A percentile compares a stretch with the other conserved stretches of the same genome.
phyloP scores from a whole-genome alignment of 495 filamentous ascomycete genomes.

The Amphirosellinia nigrospora region DNA sequence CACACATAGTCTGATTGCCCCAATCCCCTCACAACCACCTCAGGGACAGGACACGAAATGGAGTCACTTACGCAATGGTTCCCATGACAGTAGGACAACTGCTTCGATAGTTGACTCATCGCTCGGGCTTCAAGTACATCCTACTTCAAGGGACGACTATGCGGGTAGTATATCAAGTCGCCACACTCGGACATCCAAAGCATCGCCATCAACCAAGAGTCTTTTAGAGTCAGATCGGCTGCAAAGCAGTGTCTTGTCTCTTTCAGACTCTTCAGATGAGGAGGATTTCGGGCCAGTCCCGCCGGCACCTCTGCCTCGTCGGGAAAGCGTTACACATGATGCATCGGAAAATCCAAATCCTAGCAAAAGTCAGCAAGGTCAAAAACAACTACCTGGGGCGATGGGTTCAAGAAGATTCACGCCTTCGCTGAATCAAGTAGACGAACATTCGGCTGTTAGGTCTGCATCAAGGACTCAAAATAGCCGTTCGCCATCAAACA shows the following conservation, averaged over 20 bases:
- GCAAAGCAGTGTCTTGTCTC: constrained; percentile 53
- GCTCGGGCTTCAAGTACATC: constrained; percentile 32
- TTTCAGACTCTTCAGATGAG: constrained; percentile 56
- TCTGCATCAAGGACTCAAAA: constrained; percentile 31
- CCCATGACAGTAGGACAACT: constrained; percentile 33
- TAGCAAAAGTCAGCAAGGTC: constrained; percentile 26
- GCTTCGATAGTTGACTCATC: constrained; percentile 35
- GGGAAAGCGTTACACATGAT: constrained; percentile 30
- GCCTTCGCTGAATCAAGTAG: constrained; percentile 34
- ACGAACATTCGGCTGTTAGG: constrained; percentile 39
- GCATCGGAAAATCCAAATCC: constrained; percentile 15
- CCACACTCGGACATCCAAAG: constrained; percentile 57
- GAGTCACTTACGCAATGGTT: constrained; percentile 39
- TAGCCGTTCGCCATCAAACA: constrained; percentile 31
- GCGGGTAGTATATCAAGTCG: constrained; percentile 55
- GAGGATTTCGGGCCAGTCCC: constrained; percentile 41
- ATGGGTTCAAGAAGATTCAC: constrained; percentile 14
- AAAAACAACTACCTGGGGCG: constrained; percentile 23
- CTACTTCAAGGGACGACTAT: constrained; percentile 41
- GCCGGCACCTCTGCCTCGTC: constrained; percentile 30
- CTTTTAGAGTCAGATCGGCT: constrained; percentile 53
- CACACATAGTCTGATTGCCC: constrained; percentile 34
- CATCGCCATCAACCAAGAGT: constrained; percentile 51
- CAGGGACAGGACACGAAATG: constrained; percentile 24
- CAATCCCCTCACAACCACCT: constrained; percentile 22